A percentile compares a stretch with the other conserved stretches of the same genome.
Conservation (phyloP, 306 rosid genomes). For the Trichosanthes truncata region DNA sequence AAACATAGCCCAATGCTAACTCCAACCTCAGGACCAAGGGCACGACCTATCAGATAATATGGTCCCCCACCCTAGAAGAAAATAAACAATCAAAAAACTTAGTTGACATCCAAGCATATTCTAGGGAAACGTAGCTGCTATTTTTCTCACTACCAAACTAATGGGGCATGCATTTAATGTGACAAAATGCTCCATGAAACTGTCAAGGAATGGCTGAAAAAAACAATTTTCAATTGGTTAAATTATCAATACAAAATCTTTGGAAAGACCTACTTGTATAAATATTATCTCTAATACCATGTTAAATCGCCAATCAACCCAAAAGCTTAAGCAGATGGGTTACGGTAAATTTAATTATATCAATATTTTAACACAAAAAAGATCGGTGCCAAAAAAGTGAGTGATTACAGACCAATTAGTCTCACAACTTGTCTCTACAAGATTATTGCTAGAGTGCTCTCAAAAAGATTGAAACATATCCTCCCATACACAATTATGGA, state of each 20-base stretch:
- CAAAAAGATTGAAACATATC: no score
- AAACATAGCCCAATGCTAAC: constrained; percentile 98
- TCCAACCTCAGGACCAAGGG: constrained; percentile 99
- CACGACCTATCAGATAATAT: constrained; percentile 97
- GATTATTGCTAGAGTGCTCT: no score
- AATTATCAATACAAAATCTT: background rate
- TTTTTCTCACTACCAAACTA: background rate
- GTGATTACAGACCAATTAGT: no score
- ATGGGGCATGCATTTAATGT: background rate
- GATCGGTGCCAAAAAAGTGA: no score
- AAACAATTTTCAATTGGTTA: background rate
- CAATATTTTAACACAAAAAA: no score
- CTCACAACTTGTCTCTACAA: no score
- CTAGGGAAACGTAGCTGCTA: background rate
- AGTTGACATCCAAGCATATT: background rate
- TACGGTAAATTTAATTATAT: no score
- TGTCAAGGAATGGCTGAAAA: background rate
- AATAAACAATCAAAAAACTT: constrained; percentile 13
- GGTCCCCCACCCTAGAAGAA: constrained; percentile 95
- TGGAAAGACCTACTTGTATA: background rate
- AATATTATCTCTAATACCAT: no score
- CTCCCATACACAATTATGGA: no score
- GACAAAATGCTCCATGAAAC: background rate
- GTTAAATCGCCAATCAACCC: no score
- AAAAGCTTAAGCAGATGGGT: no score